phyloP scores from a whole-genome alignment of 2,329 filamentous ascomycete genomes.

The Pseudogymnoascus sp. region DNA sequence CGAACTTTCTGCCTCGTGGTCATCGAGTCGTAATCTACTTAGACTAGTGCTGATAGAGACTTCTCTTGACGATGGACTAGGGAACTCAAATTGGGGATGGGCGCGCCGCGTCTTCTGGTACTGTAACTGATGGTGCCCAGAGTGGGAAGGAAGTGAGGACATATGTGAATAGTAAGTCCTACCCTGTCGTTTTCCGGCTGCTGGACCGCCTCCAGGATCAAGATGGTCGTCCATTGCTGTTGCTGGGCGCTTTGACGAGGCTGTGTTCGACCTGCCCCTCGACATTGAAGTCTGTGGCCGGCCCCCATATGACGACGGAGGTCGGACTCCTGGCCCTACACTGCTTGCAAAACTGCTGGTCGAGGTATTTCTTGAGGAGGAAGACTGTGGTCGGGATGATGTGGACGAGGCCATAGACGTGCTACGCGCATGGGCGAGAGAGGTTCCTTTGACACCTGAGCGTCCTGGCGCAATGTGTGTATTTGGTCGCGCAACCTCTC shows the following conservation, averaged over 20 bases:
- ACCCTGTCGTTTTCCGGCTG: conserved; percentile 42
- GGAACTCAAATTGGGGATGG: not conserved
- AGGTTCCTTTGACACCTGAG: conserved; percentile 20
- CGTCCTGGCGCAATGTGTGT: conserved; percentile 3
- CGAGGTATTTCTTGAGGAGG: conserved; percentile 35
- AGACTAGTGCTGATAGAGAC: conserved; percentile 32
- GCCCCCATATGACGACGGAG: conserved; percentile 32
- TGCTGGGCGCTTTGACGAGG: conserved; percentile 34
- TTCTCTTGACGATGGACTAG: conserved; percentile 28
- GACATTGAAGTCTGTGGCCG: conserved; percentile 44
- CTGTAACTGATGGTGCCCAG: conserved; percentile 5
- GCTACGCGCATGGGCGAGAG: conserved; percentile 22
- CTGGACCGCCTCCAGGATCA: conserved; percentile 24
- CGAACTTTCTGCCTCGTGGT: conserved; percentile 10
- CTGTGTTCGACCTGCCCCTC: conserved; percentile 27
- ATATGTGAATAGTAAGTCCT: conserved; percentile 32
- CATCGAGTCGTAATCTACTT: conserved; percentile 26
- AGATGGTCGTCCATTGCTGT: conserved; percentile 30
- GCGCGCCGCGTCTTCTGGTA: not conserved
- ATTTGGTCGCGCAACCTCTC: conserved; percentile 13
- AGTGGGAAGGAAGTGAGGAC: conserved; percentile 20
- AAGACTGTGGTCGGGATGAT: conserved; percentile 33
- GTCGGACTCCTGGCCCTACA: conserved; percentile 44
- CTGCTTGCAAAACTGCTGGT: conserved; percentile 48
- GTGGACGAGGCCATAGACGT: conserved; percentile 33